Percentiles rank a stretch among this genome's conserved stretches.
Evolutionary conservation across 2,329 filamentous ascomycete species (phyloP).

Genomic region (Sordariomycetes sp.): DNA sequence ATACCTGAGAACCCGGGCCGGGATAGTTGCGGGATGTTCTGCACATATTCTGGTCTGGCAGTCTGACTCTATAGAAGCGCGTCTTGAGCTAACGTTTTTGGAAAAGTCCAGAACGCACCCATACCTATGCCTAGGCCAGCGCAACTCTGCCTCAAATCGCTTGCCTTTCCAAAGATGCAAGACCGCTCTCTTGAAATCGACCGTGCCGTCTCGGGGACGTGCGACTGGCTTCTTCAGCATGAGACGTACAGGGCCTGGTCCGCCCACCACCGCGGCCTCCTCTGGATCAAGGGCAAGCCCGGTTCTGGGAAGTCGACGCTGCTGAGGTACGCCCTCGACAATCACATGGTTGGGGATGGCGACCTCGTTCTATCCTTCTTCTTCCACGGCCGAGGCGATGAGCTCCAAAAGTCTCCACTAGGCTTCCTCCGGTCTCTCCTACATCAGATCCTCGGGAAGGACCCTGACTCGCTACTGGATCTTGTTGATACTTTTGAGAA

Average conservation of each 20-base stretch:
- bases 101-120: too few relatives aligned
- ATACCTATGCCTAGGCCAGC: too few relatives aligned
- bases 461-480: slow-evolving; percentile 9
- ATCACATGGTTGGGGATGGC: slow-evolving; percentile 6
- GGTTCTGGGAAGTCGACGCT: slow-evolving; percentile 28
- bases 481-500: slow-evolving; percentile 11
- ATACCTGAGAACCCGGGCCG: too few relatives aligned
- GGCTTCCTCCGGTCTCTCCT: slow-evolving; percentile 24
- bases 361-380: slow-evolving; percentile 18
- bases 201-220: slow-evolving; percentile 9
- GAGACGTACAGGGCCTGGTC: slow-evolving; percentile 14
- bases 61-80: too few relatives aligned
- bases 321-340: slow-evolving; percentile 20
- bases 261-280: slow-evolving; percentile 8
- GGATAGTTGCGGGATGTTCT: too few relatives aligned
- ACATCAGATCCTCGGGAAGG: slow-evolving; percentile 19
- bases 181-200: slow-evolving; percentile 14
- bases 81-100: too few relatives aligned
- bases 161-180: slow-evolving; percentile 18
- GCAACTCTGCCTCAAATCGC: slow-evolving; percentile 15
- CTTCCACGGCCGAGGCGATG: slow-evolving; percentile 10
- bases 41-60: too few relatives aligned
- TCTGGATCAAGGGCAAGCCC: slow-evolving; percentile 29
- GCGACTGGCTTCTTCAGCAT: slow-evolving; percentile 19
- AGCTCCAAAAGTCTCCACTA: slow-evolving; percentile 18